These are phyloP conservation scores for Spathaspora girioi DNA, from an alignment of 805 yeast genomes.

Conservation along the genomic window DNA sequence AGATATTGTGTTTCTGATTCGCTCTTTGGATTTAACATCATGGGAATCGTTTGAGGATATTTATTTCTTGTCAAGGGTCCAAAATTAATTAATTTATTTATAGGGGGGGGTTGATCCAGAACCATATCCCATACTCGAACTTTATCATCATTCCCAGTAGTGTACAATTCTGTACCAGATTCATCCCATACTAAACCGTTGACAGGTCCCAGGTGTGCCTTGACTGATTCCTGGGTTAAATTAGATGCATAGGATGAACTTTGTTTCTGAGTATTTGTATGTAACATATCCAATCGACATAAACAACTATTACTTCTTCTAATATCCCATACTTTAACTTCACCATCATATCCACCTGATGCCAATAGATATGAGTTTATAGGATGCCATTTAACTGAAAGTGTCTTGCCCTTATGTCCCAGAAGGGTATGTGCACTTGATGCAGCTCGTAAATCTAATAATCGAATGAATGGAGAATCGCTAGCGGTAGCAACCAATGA, in stretches of 20 bases:
- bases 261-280: constrained; percentile 25
- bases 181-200: constrained; percentile 79
- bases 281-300: constrained; percentile 56
- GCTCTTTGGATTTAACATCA: constrained; percentile 46
- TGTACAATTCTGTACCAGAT: constrained; percentile 56
- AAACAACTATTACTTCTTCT: constrained; percentile 64
- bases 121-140: constrained; percentile 73
- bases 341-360: constrained; percentile 80
- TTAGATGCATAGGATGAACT: constrained; percentile 12
- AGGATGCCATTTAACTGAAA: constrained; percentile 76
- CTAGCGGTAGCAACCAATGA: constrained; percentile 67
- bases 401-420: constrained; percentile 56
- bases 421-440: constrained; percentile 68
- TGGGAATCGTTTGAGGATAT: constrained; percentile 45
- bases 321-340: constrained; percentile 81
- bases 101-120: constrained; percentile 32
- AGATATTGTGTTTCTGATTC: constrained; percentile 58
- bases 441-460: constrained; percentile 71
- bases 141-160: constrained; percentile 79
- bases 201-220: constrained; percentile 75
- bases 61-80: constrained; percentile 76
- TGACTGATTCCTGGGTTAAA: constrained; percentile 32
- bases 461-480: constrained; percentile 64
- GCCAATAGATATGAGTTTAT: constrained; percentile 56
- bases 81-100: constrained; percentile 65